phyloP scores from a whole-genome alignment of 2,329 filamentous ascomycete species.

The Penicillium sp. region DNA sequence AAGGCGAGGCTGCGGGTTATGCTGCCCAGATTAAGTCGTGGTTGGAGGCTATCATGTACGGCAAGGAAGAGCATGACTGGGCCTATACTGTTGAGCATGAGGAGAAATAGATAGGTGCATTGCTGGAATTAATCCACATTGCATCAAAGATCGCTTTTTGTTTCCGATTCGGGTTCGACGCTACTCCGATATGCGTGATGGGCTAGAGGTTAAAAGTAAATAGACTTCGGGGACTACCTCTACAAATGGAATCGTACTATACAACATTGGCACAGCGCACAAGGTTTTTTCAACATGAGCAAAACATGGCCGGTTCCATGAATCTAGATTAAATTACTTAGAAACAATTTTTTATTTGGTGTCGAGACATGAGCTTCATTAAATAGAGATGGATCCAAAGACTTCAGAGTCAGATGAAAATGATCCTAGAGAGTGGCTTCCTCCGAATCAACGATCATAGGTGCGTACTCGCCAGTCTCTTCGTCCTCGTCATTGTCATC shows the following conservation, averaged over 20 bases:
- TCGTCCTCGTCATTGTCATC: constrained; percentile 64
- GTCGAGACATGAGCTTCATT: too few relatives aligned
- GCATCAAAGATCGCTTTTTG: not conserved
- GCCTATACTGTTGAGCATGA: constrained; percentile 67
- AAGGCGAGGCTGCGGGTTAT: constrained; percentile 34
- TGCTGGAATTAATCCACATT: not conserved
- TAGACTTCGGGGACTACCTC: not conserved
- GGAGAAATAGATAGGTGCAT: constrained; percentile 25
- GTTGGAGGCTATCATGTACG: constrained; percentile 75
- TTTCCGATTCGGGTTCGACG: not conserved
- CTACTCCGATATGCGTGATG: not conserved
- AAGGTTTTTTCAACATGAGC: not conserved
- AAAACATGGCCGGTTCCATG: too few relatives aligned
- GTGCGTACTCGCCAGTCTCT: constrained; percentile 65
- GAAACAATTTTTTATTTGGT: too few relatives aligned
- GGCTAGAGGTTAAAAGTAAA: not conserved
- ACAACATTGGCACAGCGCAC: not conserved
- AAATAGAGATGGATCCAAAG: not conserved
- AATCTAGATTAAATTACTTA: too few relatives aligned
- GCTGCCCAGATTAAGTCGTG: constrained; percentile 60
- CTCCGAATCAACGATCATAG: constrained; percentile 56
- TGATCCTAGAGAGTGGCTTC: constrained; percentile 10
- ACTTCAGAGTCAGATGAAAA: not conserved
- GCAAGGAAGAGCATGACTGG: constrained; percentile 68
- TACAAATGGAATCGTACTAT: not conserved